Evolutionary conservation across 139 green algal species (phyloP).

Genomic region (Nannochloris sp.): DNA sequence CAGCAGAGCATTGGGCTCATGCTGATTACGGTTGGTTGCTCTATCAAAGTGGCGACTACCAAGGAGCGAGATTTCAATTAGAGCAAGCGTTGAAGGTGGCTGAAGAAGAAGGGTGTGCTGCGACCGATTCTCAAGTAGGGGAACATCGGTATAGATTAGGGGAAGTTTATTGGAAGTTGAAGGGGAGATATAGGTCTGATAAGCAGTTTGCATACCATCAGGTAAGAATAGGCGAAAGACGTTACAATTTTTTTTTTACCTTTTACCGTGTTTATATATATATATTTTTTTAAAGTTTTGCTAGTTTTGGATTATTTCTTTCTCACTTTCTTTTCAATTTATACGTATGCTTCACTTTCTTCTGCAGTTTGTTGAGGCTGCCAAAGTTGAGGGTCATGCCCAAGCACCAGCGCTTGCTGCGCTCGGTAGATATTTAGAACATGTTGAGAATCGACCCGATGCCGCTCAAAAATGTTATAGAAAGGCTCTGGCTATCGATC

Average conservation of each 20-base stretch:
- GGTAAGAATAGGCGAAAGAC: conserved; percentile 2
- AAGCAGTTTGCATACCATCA: conserved; percentile 31
- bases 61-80: conserved; percentile 38
- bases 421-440: conserved; percentile 46
- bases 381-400: conserved; percentile 36
- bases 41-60: conserved; percentile 43
- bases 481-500: conserved; percentile 59
- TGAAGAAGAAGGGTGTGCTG: conserved; percentile 3
- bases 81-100: conserved; percentile 30
- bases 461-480: conserved; percentile 61
- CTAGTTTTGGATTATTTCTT: too few species aligned
- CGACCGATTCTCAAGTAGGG: conserved; percentile 43
- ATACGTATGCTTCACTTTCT: too few species aligned
- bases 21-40: conserved; percentile 69
- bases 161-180: conserved; percentile 46
- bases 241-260: too few species aligned
- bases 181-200: conserved; percentile 24
- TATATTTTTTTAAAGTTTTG: too few species aligned
- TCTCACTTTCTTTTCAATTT: too few species aligned
- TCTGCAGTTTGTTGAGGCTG: conserved; percentile 41
- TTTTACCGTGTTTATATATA: too few species aligned
- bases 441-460: conserved; percentile 35
- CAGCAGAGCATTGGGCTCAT: conserved; percentile 63
- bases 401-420: conserved; percentile 58
- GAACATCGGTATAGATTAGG: conserved; percentile 48